These are phyloP conservation scores for Rhododendron mucronatum DNA, from an alignment of 148 eudicot species.

Conservation along the genomic window DNA sequence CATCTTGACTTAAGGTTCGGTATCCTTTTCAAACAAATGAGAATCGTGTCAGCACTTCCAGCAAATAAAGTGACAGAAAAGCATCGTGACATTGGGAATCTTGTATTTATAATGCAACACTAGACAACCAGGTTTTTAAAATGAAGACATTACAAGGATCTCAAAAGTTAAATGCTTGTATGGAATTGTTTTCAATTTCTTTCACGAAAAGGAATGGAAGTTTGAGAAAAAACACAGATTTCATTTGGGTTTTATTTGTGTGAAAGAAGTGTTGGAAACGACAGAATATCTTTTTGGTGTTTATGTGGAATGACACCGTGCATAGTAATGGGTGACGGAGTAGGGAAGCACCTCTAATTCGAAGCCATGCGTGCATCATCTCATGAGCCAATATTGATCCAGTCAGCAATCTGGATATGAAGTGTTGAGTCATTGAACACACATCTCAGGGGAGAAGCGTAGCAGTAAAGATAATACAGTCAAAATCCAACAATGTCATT, in stretches of 20 bases:
- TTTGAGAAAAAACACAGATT: background rate
- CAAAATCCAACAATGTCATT: background rate
- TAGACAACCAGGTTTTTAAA: background rate
- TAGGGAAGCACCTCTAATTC: background rate
- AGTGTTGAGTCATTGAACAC: background rate
- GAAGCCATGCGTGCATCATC: conserved; percentile 3
- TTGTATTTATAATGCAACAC: background rate
- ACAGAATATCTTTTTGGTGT: background rate
- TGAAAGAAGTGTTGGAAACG: background rate
- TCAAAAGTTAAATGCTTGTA: background rate
- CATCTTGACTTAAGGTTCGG: conserved; percentile 58
- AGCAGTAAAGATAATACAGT: background rate
- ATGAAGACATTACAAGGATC: background rate
- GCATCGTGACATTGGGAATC: background rate
- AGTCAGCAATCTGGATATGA: background rate
- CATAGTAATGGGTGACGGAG: background rate
- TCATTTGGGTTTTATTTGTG: background rate
- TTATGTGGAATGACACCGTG: background rate
- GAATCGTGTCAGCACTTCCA: background rate
- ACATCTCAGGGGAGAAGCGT: background rate
- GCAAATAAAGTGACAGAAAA: background rate
- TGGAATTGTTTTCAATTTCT: background rate
- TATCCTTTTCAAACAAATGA: conserved; percentile 34
- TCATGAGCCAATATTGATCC: conserved; percentile 1
- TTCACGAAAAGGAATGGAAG: background rate